Percentiles rank a stretch among this genome's conserved stretches.
Evolutionary conservation across 208 protist species (phyloP).

Genomic region (Histomonas meleagridis): DNA sequence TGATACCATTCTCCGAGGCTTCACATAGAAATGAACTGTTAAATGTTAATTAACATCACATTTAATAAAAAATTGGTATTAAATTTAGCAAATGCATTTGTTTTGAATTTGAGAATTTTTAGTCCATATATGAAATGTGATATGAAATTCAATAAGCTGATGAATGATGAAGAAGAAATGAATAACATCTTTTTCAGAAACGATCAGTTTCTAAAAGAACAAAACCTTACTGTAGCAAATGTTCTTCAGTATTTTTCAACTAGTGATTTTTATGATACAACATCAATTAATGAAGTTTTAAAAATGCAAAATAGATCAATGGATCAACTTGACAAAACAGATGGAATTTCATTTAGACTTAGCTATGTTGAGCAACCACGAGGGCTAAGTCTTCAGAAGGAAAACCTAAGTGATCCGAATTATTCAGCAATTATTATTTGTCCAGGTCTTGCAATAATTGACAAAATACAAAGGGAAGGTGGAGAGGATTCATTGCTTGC

Average conservation of each 20-base stretch:
- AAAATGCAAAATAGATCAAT: not conserved
- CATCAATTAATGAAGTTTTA: not conserved
- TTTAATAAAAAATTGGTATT: too few relatives aligned
- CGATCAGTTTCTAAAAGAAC: not conserved
- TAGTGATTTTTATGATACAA: not conserved
- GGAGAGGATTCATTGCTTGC: not conserved
- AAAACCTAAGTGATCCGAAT: not conserved
- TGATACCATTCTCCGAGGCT: too few relatives aligned
- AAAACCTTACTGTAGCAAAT: not conserved
- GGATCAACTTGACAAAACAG: not conserved
- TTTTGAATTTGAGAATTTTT: too few relatives aligned
- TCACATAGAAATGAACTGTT: too few relatives aligned
- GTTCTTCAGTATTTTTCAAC: not conserved
- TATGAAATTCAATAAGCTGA: too few relatives aligned
- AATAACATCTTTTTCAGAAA: too few relatives aligned
- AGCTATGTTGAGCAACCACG: not conserved
- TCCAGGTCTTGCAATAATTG: not conserved
- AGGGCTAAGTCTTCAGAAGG: not conserved
- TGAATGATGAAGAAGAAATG: too few relatives aligned
- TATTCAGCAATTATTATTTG: not conserved
- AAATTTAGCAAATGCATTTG: too few relatives aligned
- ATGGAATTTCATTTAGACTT: not conserved
- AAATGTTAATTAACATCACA: too few relatives aligned
- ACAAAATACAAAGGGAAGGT: not conserved
- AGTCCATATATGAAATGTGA: too few relatives aligned